phyloP scores from a whole-genome alignment of 2,329 filamentous ascomycete genomes.

The Phaeosphaeriaceae sp. region DNA sequence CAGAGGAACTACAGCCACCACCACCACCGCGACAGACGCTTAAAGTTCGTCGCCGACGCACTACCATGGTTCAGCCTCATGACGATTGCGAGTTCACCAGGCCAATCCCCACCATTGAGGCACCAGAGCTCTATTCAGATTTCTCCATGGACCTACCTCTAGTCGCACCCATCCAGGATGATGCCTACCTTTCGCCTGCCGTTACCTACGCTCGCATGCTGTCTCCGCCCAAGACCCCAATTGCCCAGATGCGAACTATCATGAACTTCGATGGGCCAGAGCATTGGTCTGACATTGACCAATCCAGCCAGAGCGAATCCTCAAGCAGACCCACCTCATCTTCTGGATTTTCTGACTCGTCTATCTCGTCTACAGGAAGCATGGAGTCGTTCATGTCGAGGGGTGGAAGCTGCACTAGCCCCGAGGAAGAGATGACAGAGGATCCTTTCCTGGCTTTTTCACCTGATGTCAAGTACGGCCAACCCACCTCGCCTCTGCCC shows the following conservation, averaged over 20 bases:
- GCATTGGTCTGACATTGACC: conserved; percentile 42
- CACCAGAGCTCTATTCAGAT: conserved; percentile 48
- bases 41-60: conserved; percentile 56
- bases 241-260: conserved; percentile 47
- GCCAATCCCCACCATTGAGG: conserved; percentile 59
- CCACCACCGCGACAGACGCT: conserved; percentile 56
- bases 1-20: conserved; percentile 48
- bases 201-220: conserved; percentile 45
- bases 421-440: conserved; percentile 60
- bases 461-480: conserved; percentile 35
- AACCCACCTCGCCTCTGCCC: conserved; percentile 41
- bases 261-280: conserved; percentile 34
- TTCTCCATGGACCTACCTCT: conserved; percentile 32
- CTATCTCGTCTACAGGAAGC: conserved; percentile 65
- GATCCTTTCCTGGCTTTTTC: conserved; percentile 61
- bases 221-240: conserved; percentile 58
- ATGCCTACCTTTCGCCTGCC: conserved; percentile 52
- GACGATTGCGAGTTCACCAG: conserved; percentile 34
- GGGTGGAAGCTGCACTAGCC: conserved; percentile 66
- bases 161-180: conserved; percentile 35
- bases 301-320: conserved; percentile 46
- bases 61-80: conserved; percentile 36
- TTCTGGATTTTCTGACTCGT: conserved; percentile 67
- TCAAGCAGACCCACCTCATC: conserved; percentile 64
- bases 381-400: conserved; percentile 63